Conservation (phyloP, 1,284 basidiomycete species). For the Leccinum holopus region DNA sequence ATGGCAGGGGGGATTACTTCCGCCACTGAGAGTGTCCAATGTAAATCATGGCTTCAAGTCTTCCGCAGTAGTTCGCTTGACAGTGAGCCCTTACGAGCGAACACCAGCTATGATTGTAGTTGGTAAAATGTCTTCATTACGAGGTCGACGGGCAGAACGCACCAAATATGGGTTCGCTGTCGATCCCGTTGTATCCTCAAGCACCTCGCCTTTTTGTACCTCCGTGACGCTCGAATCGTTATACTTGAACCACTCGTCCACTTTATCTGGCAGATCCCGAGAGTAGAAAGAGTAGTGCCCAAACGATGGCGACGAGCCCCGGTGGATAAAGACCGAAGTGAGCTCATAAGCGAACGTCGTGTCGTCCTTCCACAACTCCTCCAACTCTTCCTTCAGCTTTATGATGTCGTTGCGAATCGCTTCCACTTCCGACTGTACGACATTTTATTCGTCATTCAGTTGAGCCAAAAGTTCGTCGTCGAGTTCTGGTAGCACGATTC, state of each 20-base stretch:
- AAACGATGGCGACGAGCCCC: constrained; percentile 79
- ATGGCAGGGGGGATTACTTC: constrained; percentile 17
- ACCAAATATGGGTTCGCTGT: constrained; percentile 84
- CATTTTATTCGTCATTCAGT: constrained; percentile 52
- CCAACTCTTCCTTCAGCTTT: constrained; percentile 67
- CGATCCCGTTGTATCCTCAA: constrained; percentile 76
- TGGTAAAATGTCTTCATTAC: constrained; percentile 6
- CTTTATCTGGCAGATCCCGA: constrained; percentile 70
- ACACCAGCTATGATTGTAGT: constrained; percentile 60
- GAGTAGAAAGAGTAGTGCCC: constrained; percentile 92
- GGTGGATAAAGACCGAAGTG: constrained; percentile 95
- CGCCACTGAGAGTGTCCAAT: constrained; percentile 26
- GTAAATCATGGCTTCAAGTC: constrained; percentile 25
- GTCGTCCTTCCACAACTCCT: constrained; percentile 76
- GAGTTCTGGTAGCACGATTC: constrained; percentile 43
- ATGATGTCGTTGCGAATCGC: constrained; percentile 54
- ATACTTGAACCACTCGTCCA: constrained; percentile 92
- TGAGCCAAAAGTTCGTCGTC: constrained; percentile 53
- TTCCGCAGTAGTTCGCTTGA: constrained; percentile 54
- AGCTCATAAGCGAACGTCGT: constrained; percentile 80
- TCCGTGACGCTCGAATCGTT: constrained; percentile 83
- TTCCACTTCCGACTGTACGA: constrained; percentile 62
- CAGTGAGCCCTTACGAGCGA: constrained; percentile 73
- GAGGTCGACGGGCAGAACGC: constrained; percentile 28
- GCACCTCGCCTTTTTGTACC: constrained; percentile 72